These are phyloP conservation scores for Rubia peregrina DNA, from an alignment of 305 asterid genomes.

Conservation along the genomic window DNA sequence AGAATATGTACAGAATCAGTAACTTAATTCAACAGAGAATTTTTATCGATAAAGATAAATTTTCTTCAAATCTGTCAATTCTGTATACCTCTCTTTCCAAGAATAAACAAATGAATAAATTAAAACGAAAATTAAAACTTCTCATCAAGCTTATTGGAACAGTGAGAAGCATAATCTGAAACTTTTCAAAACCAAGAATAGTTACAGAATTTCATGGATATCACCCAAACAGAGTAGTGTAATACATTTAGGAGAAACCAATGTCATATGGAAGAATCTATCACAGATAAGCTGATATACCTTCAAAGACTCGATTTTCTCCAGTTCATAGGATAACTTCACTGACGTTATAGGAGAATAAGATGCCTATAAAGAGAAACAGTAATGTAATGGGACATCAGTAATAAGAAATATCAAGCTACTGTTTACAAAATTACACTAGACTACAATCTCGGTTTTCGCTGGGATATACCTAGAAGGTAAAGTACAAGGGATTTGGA, in stretches of 20 bases:
- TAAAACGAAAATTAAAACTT: background rate
- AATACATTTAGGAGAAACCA: background rate
- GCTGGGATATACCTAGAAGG: background rate
- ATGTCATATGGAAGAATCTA: background rate
- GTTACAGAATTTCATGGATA: background rate
- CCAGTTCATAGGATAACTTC: slow-evolving; percentile 73
- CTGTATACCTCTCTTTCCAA: background rate
- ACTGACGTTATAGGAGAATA: slow-evolving; percentile 58
- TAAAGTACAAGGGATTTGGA: background rate
- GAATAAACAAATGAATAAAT: background rate
- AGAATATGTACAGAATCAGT: background rate
- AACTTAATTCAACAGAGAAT: slow-evolving; percentile 4
- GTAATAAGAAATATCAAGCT: background rate
- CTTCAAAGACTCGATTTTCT: slow-evolving; percentile 71
- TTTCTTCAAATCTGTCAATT: background rate
- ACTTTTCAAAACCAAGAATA: background rate
- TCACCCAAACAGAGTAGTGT: background rate
- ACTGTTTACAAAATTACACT: background rate
- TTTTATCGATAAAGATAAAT: background rate
- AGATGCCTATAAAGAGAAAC: slow-evolving; percentile 34
- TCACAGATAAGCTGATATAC: slow-evolving; percentile 31
- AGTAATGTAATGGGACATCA: background rate
- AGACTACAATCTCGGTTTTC: background rate
- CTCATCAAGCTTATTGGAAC: background rate
- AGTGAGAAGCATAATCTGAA: background rate